Evolutionary conservation across 257 asterid species (phyloP), one percentile per base, ranked within the genome.

Genomic region (Catharanthus roseus): DNA sequence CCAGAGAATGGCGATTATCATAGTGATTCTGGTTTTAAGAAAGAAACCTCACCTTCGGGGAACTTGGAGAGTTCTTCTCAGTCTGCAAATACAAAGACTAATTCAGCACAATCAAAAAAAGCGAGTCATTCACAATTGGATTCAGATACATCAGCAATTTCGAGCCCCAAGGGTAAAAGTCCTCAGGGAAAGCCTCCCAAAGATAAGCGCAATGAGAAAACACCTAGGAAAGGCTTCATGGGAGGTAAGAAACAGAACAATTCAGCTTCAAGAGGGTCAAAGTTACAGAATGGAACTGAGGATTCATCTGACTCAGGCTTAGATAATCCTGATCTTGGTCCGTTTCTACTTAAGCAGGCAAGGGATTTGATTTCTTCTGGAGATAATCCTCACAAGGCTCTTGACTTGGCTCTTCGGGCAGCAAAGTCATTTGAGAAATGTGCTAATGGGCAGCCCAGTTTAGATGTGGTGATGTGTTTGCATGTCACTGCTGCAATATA

Each of bases 401-500:
- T 92, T 62, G 95, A 85, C 23, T 79, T 90, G 60, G 90, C 98
- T 53, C 56, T 61, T 24, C 90, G 96, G 67, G 96, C 98, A 29
- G 86, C 89, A 3, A 92, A 90, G 73, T 86, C 97, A 15, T 92
- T 92, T 23, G 98, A 90, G 78, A 83, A 81, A 75, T 88, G 95
- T 80, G 76, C 84, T 38, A 84, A 85, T 33, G 98, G 91, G 74
- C 86, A 86, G 73, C 89, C 95, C 4, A 85, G 84, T 75, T 77
- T 92, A 66, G 96, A 92, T 51, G 79, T 87, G 58, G 97, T 86
- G 62, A 92, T 90, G 98, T 81, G 93, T 79, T 77, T 92, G 76
- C 98, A 92, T 26, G 97, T 92, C 44, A 87, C 93, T 7, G 97
- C 98, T 4, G 96, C 97, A 21, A 88, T 92, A 74, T 76, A 92